Evolutionary conservation across 1,284 basidiomycete species (phyloP), one percentile per base, ranked within the genome.

Genomic region (Apiotrichum veenhuisii): DNA sequence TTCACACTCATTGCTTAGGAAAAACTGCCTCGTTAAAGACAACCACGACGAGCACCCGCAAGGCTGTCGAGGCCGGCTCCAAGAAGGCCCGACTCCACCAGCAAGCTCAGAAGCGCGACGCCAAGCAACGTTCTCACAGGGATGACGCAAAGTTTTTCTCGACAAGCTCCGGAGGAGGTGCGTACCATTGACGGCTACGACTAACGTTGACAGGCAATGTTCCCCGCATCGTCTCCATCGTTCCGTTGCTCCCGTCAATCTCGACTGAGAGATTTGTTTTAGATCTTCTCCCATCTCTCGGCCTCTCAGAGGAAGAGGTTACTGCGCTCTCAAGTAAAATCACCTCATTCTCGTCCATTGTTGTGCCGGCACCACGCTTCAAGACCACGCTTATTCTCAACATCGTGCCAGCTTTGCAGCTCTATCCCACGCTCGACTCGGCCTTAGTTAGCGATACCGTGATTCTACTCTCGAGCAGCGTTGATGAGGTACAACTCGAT

Each of bases 391-490:
- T 97, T 1, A 92, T 96, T 69, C 87, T 96, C 72, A 81, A 93
- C 52, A 84, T 86, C 52, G 80, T 92, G 1, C 84, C 83, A 0
- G 86, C 89, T 64, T 80, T 83, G 52, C 79, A 80, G 41, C 81
- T 92, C 41, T 94, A 91, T 70, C 82, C 86, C 2, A 84, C 89
- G 1, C 82, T 98, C 37, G 93, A 97, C 70, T 87, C 88, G 0
- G 88, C 87, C 69, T 87, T 92, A 70, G 88, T 85, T 2, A 89
- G 92, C 14, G 95, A 98, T 77, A 97, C 96, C 69, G 86, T 94
- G 54, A 76, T 92, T 8, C 80, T 91, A 17, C 65, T 77, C 38
- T 73, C 85, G 55, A 80, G 91, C 37, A 87, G 88, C 10, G 78
- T 68, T 2, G 82, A 79, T 3, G 71, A 79, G 53, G 83, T 82